Evolutionary conservation across 768 basidiomycete species (phyloP).

Genomic region (Serendipita vermifera): DNA sequence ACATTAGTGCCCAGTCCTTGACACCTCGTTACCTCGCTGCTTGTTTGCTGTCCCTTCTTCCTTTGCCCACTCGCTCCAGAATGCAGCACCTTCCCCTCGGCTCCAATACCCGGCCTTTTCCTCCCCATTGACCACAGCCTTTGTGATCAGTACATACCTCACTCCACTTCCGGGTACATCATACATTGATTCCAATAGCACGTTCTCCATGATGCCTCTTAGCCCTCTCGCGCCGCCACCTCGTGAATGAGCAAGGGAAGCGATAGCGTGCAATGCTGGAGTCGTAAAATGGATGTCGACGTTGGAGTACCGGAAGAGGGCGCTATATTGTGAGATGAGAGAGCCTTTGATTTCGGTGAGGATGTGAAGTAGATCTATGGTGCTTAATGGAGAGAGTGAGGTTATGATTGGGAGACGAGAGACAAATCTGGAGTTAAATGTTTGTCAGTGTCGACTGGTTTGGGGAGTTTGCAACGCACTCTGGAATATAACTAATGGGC

Average conservation of each 20-base stretch:
- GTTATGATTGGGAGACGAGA: slow-evolving; percentile 89
- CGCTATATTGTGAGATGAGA: slow-evolving; percentile 76
- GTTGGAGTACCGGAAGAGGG: slow-evolving; percentile 71
- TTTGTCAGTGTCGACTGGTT: not conserved
- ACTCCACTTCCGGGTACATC: slow-evolving; percentile 74
- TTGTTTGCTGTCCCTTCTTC: slow-evolving; percentile 47
- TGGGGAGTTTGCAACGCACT: slow-evolving; percentile 24
- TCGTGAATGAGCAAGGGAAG: slow-evolving; percentile 58
- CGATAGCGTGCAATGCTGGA: slow-evolving; percentile 68
- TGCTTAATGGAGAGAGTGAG: slow-evolving; percentile 63
- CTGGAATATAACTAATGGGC: slow-evolving; percentile 66
- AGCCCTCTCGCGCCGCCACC: slow-evolving; percentile 87
- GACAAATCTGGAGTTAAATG: slow-evolving; percentile 42
- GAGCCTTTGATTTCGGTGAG: slow-evolving; percentile 88
- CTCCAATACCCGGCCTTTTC: slow-evolving; percentile 62
- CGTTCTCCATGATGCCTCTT: slow-evolving; percentile 75
- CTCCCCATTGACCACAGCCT: slow-evolving; percentile 52
- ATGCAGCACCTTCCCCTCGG: slow-evolving; percentile 48
- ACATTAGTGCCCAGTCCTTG: no score
- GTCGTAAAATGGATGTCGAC: slow-evolving; percentile 80
- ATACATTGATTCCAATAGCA: slow-evolving; percentile 85
- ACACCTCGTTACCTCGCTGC: no score
- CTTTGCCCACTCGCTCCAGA: slow-evolving; percentile 66
- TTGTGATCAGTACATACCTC: slow-evolving; percentile 70
- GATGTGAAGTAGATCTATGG: slow-evolving; percentile 74